Conservation (phyloP, 257 asterid genomes). For the Thymus mandschuricus region DNA sequence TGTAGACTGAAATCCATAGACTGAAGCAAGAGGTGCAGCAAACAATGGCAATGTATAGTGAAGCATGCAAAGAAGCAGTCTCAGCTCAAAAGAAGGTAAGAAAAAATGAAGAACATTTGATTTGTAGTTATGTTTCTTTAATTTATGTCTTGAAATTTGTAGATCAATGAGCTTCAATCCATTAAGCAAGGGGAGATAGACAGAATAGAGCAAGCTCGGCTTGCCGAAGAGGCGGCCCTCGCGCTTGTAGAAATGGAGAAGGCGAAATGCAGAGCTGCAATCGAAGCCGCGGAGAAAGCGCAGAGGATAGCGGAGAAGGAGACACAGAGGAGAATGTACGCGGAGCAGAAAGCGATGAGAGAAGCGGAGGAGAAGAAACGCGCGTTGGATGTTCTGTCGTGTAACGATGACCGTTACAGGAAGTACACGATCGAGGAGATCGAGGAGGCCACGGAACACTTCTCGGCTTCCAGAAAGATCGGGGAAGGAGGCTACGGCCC, state of each 20-base stretch:
- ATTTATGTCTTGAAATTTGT: neutral
- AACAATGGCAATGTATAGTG: slow-evolving; percentile 70
- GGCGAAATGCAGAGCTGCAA: slow-evolving; percentile 75
- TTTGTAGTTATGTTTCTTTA: neutral
- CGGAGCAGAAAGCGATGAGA: slow-evolving; percentile 59
- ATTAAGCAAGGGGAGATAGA: slow-evolving; percentile 49
- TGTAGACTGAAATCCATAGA: slow-evolving; percentile 44
- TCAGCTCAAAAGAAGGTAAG: slow-evolving; percentile 66
- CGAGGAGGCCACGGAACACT: slow-evolving; percentile 57
- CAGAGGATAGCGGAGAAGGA: slow-evolving; percentile 74
- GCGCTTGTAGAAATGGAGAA: slow-evolving; percentile 62
- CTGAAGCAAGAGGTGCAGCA: slow-evolving; percentile 67
- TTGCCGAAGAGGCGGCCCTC: slow-evolving; percentile 57
- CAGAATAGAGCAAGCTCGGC: slow-evolving; percentile 56
- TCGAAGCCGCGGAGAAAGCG: slow-evolving; percentile 78
- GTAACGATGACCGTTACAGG: slow-evolving; percentile 58
- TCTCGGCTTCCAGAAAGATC: slow-evolving; percentile 52
- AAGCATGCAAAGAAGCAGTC: slow-evolving; percentile 75
- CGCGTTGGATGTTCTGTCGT: slow-evolving; percentile 51
- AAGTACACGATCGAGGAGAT: slow-evolving; percentile 72
- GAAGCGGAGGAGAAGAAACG: slow-evolving; percentile 60
- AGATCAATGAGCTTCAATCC: slow-evolving; percentile 58
- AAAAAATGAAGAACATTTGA: neutral
- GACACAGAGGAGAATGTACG: slow-evolving; percentile 62
- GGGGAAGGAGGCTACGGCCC: slow-evolving; percentile 98